Percentiles rank a stretch among this genome's conserved stretches.
phyloP scores from a whole-genome alignment of 1,284 basidiomycete genomes.

The Ceratobasidium theobromae region DNA sequence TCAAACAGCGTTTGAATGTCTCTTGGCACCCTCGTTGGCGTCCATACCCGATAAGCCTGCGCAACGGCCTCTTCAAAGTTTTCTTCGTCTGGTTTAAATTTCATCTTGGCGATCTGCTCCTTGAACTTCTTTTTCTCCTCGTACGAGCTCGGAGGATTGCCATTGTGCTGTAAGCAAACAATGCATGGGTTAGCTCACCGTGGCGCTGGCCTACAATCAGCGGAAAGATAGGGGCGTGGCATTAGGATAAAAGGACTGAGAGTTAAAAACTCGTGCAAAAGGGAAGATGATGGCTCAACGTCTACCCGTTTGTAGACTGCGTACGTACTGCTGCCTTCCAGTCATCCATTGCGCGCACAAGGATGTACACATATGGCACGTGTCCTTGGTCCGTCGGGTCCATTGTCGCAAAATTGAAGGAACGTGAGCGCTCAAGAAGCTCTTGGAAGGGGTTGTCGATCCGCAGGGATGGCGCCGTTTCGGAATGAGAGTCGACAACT shows the following conservation, averaged over 20 bases:
- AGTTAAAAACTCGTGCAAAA: neutral
- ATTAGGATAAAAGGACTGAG: constrained; percentile 21
- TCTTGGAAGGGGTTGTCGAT: constrained; percentile 88
- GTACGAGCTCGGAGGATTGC: constrained; percentile 60
- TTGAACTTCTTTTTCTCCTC: constrained; percentile 83
- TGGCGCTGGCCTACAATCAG: constrained; percentile 14
- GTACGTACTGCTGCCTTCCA: constrained; percentile 71
- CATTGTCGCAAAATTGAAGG: constrained; percentile 71
- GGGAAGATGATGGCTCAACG: neutral
- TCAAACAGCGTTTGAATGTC: constrained; percentile 67
- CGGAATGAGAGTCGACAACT: constrained; percentile 94
- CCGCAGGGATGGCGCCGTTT: constrained; percentile 78
- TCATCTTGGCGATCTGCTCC: constrained; percentile 57
- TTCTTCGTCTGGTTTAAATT: constrained; percentile 82
- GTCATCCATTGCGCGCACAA: constrained; percentile 76
- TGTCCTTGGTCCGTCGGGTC: constrained; percentile 86
- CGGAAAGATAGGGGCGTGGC: constrained; percentile 2
- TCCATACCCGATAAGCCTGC: constrained; percentile 76
- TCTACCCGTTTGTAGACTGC: neutral
- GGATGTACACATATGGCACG: constrained; percentile 82
- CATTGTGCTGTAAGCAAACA: constrained; percentile 56
- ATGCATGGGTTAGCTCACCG: neutral
- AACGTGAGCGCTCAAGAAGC: constrained; percentile 69
- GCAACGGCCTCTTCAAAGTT: constrained; percentile 93
- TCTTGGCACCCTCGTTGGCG: constrained; percentile 57